These are phyloP conservation scores for Agrocybe praecox DNA, from an alignment of 768 basidiomycete species.

Conservation along the genomic window DNA sequence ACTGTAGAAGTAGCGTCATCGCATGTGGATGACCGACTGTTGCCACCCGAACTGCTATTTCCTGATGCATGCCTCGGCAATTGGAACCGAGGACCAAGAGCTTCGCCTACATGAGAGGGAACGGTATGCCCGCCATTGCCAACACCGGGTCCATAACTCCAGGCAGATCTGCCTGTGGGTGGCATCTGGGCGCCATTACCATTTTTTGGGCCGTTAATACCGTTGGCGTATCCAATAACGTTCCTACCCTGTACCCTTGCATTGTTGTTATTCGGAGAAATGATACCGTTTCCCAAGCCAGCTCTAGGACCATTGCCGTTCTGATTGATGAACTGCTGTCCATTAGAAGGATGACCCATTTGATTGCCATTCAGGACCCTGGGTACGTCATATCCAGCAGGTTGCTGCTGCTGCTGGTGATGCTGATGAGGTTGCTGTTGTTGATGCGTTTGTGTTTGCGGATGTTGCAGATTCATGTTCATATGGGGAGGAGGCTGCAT, in stretches of 20 bases:
- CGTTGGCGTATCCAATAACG: constrained; percentile 14
- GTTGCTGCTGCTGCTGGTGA: constrained; percentile 17
- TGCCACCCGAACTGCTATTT: constrained; percentile 51
- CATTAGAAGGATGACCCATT: constrained; percentile 14
- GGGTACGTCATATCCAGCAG: constrained; percentile 24
- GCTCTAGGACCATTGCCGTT: constrained; percentile 24
- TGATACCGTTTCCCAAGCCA: constrained; percentile 32
- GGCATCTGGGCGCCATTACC: constrained; percentile 24
- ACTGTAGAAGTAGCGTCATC: constrained; percentile 84
- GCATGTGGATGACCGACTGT: constrained; percentile 58
- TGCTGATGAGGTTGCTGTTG: constrained; percentile 11
- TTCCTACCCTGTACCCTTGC: constrained; percentile 16
- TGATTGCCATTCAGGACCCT: constrained; percentile 31
- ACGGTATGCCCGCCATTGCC: constrained; percentile 46
- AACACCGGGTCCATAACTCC: constrained; percentile 73
- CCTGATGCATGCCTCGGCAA: constrained; percentile 54
- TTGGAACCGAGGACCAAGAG: constrained; percentile 68
- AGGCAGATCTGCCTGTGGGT: constrained; percentile 51
- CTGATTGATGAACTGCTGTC: constrained; percentile 19
- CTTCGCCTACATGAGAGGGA: constrained; percentile 37
- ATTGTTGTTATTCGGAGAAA: constrained; percentile 32
- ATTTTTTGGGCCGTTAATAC: constrained; percentile 26
- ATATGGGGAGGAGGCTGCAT: constrained; percentile 27
- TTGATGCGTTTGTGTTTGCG: constrained; percentile 14
- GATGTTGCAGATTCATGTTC: constrained; percentile 12